Percentiles rank a stretch among this genome's conserved stretches.
Evolutionary conservation across 305 asterid species (phyloP).

Genomic region (Salvia sclarea): DNA sequence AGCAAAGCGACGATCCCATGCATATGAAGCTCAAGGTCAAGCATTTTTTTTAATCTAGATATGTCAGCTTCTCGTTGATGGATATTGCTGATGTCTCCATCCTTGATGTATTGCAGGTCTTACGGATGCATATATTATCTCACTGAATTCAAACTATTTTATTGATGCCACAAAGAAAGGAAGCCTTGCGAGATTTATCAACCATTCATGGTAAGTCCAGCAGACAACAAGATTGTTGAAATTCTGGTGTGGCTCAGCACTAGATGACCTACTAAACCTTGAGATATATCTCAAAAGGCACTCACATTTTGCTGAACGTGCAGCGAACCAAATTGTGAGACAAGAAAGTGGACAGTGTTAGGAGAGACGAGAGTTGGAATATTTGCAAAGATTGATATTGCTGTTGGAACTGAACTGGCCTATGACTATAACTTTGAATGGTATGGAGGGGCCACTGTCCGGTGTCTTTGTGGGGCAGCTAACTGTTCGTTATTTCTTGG

Average conservation of each 20-base stretch:
- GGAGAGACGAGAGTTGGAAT: constrained; percentile 93
- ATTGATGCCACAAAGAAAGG: constrained; percentile 91
- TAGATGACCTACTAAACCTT: constrained; percentile 11
- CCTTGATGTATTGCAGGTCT: constrained; percentile 56
- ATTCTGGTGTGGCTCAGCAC: constrained; percentile 19
- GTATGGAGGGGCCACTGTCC: constrained; percentile 92
- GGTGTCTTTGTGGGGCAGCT: constrained; percentile 89
- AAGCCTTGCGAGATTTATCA: constrained; percentile 84
- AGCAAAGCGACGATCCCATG: constrained; percentile 67
- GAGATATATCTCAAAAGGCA: constrained; percentile 14
- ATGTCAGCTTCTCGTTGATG: constrained; percentile 25
- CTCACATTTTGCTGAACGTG: constrained; percentile 33
- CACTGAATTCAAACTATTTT: constrained; percentile 62
- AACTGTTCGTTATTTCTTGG: constrained; percentile 91
- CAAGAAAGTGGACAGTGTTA: constrained; percentile 76
- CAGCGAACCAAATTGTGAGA: constrained; percentile 95
- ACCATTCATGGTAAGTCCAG: constrained; percentile 83
- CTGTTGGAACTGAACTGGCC: constrained; percentile 69
- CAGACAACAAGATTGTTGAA: constrained; percentile 27
- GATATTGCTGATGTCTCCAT: constrained; percentile 28
- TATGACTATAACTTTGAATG: constrained; percentile 91
- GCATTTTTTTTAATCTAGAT: constrained; percentile 28
- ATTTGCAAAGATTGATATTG: constrained; percentile 72
- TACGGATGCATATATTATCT: constrained; percentile 81
- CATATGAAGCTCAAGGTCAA: constrained; percentile 75